Evolutionary conservation across 305 asterid species (phyloP).

Genomic region (Fraxinus floribunda): DNA sequence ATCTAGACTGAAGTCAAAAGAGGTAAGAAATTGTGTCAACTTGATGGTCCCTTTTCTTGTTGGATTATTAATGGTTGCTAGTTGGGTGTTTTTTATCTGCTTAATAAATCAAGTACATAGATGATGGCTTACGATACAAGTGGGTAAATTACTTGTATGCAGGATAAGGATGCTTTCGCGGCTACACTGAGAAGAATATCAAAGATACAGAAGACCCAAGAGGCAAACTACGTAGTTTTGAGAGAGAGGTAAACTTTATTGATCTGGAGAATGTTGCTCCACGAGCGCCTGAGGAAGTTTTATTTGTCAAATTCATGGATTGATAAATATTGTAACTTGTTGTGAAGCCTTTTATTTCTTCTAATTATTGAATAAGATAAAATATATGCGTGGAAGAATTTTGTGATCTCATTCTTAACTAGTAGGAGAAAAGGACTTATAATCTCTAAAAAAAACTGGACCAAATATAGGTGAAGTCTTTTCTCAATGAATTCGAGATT

Average conservation of each 20-base stretch:
- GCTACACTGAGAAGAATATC: conserved; percentile 76
- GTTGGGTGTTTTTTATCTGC: background rate
- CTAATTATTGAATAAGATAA: background rate
- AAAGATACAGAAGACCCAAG: conserved; percentile 70
- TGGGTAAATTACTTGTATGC: conserved; percentile 17
- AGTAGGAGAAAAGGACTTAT: background rate
- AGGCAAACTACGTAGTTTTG: conserved; percentile 58
- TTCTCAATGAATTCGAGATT: too few species aligned
- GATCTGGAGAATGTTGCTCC: background rate
- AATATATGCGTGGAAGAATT: background rate
- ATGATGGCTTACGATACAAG: background rate
- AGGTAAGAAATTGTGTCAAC: conserved; percentile 41
- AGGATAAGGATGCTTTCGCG: conserved; percentile 90
- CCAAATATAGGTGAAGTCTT: too few species aligned
- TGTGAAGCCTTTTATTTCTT: background rate
- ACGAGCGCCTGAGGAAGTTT: background rate
- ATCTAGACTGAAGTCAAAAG: conserved; percentile 77
- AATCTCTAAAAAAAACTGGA: too few species aligned
- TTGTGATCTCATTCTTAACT: background rate
- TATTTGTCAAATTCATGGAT: background rate
- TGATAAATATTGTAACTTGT: background rate
- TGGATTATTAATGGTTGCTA: background rate
- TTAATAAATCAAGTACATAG: background rate
- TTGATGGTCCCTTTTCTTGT: background rate
- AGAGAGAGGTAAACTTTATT: conserved; percentile 46